phyloP scores from a whole-genome alignment of 306 rosid genomes.

The Lupinus albus region DNA sequence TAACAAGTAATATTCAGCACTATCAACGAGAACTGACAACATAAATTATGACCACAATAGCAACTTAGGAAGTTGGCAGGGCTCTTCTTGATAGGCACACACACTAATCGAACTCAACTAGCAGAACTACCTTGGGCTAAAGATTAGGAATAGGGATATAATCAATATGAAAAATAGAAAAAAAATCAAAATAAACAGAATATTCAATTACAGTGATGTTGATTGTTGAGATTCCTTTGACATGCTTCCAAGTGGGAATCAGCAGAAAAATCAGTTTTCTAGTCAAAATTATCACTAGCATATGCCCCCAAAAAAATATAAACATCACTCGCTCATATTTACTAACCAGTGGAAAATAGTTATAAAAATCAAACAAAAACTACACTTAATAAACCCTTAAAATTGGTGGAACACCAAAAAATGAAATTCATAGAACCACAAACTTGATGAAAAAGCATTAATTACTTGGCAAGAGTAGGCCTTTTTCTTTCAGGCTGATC shows the following conservation, averaged over 20 bases:
- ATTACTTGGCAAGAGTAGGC: slow-evolving; percentile 94
- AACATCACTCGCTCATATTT: neutral
- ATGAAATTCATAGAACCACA: slow-evolving; percentile 24
- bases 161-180: neutral
- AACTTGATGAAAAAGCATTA: neutral
- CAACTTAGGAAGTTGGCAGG: neutral
- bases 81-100: neutral
- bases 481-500: slow-evolving; percentile 94
- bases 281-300: neutral
- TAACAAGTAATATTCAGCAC: slow-evolving; percentile 13
- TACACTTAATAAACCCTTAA: neutral
- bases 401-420: slow-evolving; percentile 14
- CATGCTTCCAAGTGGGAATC: slow-evolving; percentile 30
- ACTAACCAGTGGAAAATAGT: slow-evolving; percentile 12
- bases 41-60: neutral
- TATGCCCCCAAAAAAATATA: neutral
- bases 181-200: slow-evolving; percentile 1
- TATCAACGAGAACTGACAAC: slow-evolving; percentile 5
- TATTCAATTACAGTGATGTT: slow-evolving; percentile 8
- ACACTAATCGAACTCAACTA: neutral
- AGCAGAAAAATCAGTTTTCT: neutral
- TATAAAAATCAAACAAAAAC: neutral
- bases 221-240: slow-evolving; percentile 21
- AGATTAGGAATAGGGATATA: neutral
- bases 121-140: neutral